Evolutionary conservation across 2,329 filamentous ascomycete genomes (phyloP), one percentile per base, ranked within the genome.

Genomic region (Phyllosticta capitalensis): DNA sequence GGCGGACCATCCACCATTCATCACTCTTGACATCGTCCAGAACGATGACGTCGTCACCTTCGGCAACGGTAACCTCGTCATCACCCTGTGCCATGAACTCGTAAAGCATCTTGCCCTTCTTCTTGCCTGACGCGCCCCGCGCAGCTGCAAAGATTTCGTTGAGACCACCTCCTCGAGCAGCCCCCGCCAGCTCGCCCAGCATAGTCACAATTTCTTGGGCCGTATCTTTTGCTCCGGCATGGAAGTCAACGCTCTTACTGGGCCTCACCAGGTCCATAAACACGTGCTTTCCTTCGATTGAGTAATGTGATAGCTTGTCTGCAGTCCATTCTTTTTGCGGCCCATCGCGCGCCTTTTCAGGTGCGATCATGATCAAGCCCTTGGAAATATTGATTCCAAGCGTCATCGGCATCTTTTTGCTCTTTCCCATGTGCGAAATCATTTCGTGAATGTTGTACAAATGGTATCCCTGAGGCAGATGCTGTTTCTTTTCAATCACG

Each of bases 381-480:
- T 90, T 95, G 54, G 87, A 86, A 59, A 94, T 79, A 70, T 97
- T 96, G 68, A 97, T 87, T n/a, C 92, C 92, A 45, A 97, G 75
- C 0, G 90, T 96, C n/a, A 91, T 96, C 1, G 92, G 91, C 89
- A 96, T 94, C 77, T 97, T 97, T 79, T 96, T 96, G 68, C 89
- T 88, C 78, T 95, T 96, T 60, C 92, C 92, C 84, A 96, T 92
- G 52, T 94, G 85, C n/a, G 91, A 92, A 4, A 96, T 84, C 88
- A 96, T 96, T 75, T 97, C 92, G 70, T 92, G 95, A 67, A 97
- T 92, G 67, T 96, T 96, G 75, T 96, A 97, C 72, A 97, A 80
- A 69, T 95, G 92, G 69, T 92, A 97, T 1, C 89, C 90, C 17
- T 61, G 60, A 2, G 70, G 72, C 51, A 59, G 54, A 14, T 61